Evolutionary conservation across 2,329 filamentous ascomycete genomes (phyloP).

Genomic region (Cladosporium sp.): DNA sequence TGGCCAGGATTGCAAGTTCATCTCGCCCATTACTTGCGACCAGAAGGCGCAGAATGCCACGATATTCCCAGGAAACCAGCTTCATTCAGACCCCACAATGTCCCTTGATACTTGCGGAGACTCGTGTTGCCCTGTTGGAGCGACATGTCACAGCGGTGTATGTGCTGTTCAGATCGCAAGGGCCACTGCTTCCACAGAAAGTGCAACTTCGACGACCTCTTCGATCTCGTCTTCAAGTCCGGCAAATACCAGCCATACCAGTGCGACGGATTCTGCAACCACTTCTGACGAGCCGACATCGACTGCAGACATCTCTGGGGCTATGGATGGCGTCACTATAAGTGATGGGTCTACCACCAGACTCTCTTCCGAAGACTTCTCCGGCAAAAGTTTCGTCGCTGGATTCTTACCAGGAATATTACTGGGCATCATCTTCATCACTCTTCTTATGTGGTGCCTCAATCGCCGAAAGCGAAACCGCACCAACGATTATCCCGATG

Average conservation of each 20-base stretch:
- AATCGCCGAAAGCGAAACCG: neutral
- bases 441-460: conserved; percentile 24
- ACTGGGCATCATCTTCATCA: conserved; percentile 25
- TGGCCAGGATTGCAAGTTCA: conserved; percentile 53
- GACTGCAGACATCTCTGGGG: neutral
- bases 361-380: conserved; percentile 18
- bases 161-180: conserved; percentile 42
- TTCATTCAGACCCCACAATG: conserved; percentile 62
- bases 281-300: neutral
- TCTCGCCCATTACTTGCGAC: conserved; percentile 63
- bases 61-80: conserved; percentile 50
- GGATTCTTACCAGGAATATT: conserved; percentile 32
- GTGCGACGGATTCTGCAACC: neutral
- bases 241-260: neutral
- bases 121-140: conserved; percentile 69
- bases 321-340: neutral
- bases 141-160: conserved; percentile 51
- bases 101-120: conserved; percentile 54
- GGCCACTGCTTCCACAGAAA: conserved; percentile 12
- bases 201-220: conserved; percentile 1
- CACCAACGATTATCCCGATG: conserved; percentile 17
- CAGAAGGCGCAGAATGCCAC: conserved; percentile 56
- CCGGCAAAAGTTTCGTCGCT: conserved; percentile 30
- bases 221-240: conserved; percentile 4
- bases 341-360: neutral